phyloP scores from a whole-genome alignment of 495 filamentous ascomycete species.

The Lasiosphaeria miniovina region DNA sequence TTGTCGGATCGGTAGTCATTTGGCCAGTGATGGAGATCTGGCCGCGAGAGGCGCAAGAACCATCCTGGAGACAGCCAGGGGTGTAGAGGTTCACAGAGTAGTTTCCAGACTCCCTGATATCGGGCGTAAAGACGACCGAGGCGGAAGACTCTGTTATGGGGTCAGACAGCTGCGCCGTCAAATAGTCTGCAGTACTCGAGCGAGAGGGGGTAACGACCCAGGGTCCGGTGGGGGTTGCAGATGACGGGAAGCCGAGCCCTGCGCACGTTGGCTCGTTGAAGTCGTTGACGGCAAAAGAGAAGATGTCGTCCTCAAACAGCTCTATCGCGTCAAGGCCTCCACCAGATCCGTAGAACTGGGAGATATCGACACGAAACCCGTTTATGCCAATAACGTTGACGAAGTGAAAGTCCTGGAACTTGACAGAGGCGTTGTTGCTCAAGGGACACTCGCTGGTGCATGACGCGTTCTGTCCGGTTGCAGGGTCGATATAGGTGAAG shows the following conservation, averaged over 20 bases:
- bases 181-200: slow-evolving; percentile 67
- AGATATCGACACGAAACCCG: slow-evolving; percentile 80
- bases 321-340: slow-evolving; percentile 87
- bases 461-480: slow-evolving; percentile 56
- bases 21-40: slow-evolving; percentile 74
- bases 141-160: slow-evolving; percentile 52
- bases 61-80: slow-evolving; percentile 81
- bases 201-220: slow-evolving; percentile 65
- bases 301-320: slow-evolving; percentile 85
- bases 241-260: slow-evolving; percentile 60
- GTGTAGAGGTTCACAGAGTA: slow-evolving; percentile 88
- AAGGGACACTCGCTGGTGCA: slow-evolving; percentile 83
- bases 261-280: slow-evolving; percentile 89
- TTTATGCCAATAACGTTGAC: slow-evolving; percentile 87
- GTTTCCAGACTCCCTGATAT: slow-evolving; percentile 85
- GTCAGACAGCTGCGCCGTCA: slow-evolving; percentile 61
- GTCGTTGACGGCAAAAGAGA: slow-evolving; percentile 74
- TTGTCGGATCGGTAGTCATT: slow-evolving; percentile 52
- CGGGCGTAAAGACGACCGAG: slow-evolving; percentile 74
- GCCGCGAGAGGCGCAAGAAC: slow-evolving; percentile 70
- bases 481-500: slow-evolving; percentile 80
- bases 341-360: slow-evolving; percentile 79
- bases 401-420: slow-evolving; percentile 86
- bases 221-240: slow-evolving; percentile 63
- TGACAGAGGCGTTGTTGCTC: slow-evolving; percentile 57